Conservation (phyloP, 257 asterid genomes). For the Jasminum sambac region DNA sequence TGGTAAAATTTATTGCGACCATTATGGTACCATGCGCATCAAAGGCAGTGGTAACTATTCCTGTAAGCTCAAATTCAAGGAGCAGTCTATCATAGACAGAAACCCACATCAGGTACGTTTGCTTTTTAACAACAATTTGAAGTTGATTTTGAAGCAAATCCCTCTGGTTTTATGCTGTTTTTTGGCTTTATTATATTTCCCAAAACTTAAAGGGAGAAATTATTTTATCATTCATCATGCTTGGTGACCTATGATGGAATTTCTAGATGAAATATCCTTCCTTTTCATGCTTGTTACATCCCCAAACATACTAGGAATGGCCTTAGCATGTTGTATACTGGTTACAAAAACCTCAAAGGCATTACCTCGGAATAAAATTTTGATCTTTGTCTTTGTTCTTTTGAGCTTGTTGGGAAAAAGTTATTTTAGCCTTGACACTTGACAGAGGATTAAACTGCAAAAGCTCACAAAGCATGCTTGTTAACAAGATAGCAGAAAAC, state of each 20-base stretch:
- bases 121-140: conserved; percentile 10
- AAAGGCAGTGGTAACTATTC: conserved; percentile 91
- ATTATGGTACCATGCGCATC: conserved; percentile 97
- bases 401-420: too few relatives aligned
- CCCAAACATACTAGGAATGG: not conserved
- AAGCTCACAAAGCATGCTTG: conserved; percentile 1
- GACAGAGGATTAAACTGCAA: not conserved
- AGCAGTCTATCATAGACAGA: conserved; percentile 97
- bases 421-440: not conserved
- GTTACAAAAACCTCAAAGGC: not conserved
- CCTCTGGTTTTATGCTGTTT: not conserved
- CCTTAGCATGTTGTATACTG: not conserved
- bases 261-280: not conserved
- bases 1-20: conserved; percentile 95
- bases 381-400: not conserved
- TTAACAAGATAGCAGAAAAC: not conserved
- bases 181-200: not conserved
- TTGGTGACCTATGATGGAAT: not conserved
- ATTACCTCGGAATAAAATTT: not conserved
- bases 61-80: conserved; percentile 97
- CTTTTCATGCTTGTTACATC: not conserved
- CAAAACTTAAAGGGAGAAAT: not conserved
- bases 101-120: conserved; percentile 91
- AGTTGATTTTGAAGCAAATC: conserved; percentile 18
- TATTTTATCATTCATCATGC: not conserved